Base-by-base conservation (phyloP, 2,329 filamentous ascomycete species). In the Ilyonectria mors-panacis region DNA sequence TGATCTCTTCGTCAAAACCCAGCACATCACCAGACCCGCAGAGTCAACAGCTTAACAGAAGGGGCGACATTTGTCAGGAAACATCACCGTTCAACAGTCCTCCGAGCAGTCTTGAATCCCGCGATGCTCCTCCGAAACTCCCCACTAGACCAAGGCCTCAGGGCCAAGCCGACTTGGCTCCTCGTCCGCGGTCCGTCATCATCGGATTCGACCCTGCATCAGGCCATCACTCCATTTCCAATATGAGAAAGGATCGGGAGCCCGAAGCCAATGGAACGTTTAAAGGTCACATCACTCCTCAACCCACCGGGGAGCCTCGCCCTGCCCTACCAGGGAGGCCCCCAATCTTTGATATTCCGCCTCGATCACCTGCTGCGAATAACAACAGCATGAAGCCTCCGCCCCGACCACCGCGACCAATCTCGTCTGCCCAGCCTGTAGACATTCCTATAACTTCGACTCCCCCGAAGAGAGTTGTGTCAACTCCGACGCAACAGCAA, bases 81-180 rank as follows among this genome's bases (percentile, higher is more conserved):
- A 77, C 90, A 0, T 97, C 95, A 1, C 95, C 95, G 0, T 97
- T 98, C 77, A 94, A 86, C 75, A 97, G 94, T 39, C 94, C 94
- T 19, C 94, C 95, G 0, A 91, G 90, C 72, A 95, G 92, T 76
- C 88, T 89, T 5, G 90, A 87, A 60, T 78, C 84, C 0, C 84
- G 86, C n/a, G 82, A 83, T n/a, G 82, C 82, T 7, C 85, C 85
- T 8, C 86, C 87, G 1, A 81, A 80, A 62, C 83, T 87, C 50
- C 86, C 83, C 19, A 83, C 79, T 7, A 82, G 87, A 13, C 86
- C 86, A 51, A 86, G 87, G 33, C 88, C 87, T 2, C 76, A 74
- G 10, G 70, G 69, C 1, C 73, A 75, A 6, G 74, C 65, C 33
- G 74, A 76, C 23, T 66, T 63, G 4, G 63, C 69, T 1, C 67